phyloP scores from a whole-genome alignment of 306 rosid genomes.

The Dryas drummondii region DNA sequence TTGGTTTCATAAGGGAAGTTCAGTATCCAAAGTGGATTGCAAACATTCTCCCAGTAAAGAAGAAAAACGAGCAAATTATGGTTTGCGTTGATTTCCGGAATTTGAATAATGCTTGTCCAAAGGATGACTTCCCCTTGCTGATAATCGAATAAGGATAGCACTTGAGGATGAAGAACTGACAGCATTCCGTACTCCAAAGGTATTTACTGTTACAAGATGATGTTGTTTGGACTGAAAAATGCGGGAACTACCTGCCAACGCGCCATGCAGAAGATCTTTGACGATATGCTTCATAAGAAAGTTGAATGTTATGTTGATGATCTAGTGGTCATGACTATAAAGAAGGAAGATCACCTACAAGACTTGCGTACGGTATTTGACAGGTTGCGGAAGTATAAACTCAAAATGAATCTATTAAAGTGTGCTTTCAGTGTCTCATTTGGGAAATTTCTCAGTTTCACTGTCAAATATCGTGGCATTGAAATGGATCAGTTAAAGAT shows the following conservation, averaged over 20 bases:
- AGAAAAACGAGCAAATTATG: background rate
- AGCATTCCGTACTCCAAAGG: background rate
- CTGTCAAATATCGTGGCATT: background rate
- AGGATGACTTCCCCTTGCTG: background rate
- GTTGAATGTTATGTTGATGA: background rate
- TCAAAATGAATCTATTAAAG: background rate
- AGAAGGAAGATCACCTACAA: background rate
- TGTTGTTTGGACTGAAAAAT: background rate
- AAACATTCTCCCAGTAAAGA: background rate
- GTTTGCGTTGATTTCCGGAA: background rate
- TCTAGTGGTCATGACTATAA: background rate
- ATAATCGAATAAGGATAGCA: background rate
- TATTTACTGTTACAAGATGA: background rate
- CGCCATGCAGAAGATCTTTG: background rate
- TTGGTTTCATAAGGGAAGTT: background rate
- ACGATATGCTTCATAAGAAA: background rate
- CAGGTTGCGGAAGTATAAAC: background rate
- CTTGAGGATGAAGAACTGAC: background rate
- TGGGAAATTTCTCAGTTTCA: background rate
- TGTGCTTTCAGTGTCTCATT: background rate
- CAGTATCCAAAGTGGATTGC: background rate
- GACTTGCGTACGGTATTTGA: background rate
- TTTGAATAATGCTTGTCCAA: background rate
- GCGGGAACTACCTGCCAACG: background rate
- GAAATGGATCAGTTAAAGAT: background rate